Conservation (phyloP, 1,139 yeast species). For the Hansenula sp. region DNA sequence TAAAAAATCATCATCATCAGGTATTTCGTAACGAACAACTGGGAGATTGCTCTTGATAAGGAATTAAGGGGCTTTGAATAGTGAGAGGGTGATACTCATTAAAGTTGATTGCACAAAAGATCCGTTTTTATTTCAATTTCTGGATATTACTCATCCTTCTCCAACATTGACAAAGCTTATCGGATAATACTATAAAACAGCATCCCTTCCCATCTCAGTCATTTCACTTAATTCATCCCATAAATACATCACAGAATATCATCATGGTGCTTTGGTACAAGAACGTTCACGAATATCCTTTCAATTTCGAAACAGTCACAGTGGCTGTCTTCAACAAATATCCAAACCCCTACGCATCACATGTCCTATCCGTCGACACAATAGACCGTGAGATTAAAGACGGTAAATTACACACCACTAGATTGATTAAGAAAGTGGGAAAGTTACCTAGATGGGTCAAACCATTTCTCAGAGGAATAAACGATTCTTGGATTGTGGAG, state of each 20-base stretch:
- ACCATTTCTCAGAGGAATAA: constrained; percentile 69
- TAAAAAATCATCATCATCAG: too few species aligned
- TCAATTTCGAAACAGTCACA: constrained; percentile 70
- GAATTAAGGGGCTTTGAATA: too few species aligned
- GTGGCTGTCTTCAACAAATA: constrained; percentile 80
- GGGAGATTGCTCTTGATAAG: too few species aligned
- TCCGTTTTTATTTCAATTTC: too few species aligned
- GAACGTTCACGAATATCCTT: constrained; percentile 49
- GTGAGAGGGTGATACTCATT: too few species aligned
- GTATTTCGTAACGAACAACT: too few species aligned
- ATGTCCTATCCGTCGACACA: constrained; percentile 83
- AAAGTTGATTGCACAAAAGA: too few species aligned
- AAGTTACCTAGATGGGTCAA: constrained; percentile 75
- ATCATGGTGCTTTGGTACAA: constrained; percentile 66
- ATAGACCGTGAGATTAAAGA: constrained; percentile 53
- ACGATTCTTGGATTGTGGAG: constrained; percentile 84
- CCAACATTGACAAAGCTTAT: too few species aligned
- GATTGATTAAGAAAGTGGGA: constrained; percentile 76
- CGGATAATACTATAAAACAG: too few species aligned
- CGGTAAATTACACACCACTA: constrained; percentile 69
- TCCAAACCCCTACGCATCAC: constrained; percentile 89
- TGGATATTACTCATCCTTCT: too few species aligned
- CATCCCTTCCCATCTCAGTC: too few species aligned
- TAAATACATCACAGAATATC: background rate
- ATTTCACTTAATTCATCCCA: too few species aligned